Conservation (phyloP, 305 asterid species). For the Fraxinus albicans region DNA sequence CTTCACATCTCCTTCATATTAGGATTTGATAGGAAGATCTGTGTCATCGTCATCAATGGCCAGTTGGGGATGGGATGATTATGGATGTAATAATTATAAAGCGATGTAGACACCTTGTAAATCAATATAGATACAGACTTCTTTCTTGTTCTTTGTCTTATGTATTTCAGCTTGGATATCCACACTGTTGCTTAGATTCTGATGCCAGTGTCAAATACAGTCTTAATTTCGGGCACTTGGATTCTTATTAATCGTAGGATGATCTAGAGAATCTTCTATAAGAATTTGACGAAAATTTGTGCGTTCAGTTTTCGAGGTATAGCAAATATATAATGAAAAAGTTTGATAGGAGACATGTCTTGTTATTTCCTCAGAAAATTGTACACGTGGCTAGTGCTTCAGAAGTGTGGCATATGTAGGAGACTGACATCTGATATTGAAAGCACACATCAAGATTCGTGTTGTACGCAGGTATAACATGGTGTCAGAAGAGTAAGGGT, state of each 20-base stretch:
- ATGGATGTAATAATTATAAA: background rate
- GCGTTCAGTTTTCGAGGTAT: background rate
- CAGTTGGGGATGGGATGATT: background rate
- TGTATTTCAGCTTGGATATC: background rate
- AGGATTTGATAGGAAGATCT: constrained; percentile 23
- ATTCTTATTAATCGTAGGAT: background rate
- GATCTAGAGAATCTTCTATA: background rate
- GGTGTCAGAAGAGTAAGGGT: background rate
- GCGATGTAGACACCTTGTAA: background rate
- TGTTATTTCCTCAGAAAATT: background rate
- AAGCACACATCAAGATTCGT: background rate
- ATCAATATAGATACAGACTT: background rate
- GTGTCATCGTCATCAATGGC: background rate
- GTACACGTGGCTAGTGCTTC: background rate
- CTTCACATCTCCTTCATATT: constrained; percentile 12
- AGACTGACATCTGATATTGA: background rate
- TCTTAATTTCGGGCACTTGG: background rate
- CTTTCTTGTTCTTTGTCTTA: background rate
- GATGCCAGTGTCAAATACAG: background rate
- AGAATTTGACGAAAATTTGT: background rate
- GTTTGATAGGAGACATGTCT: background rate
- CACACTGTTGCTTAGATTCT: background rate
- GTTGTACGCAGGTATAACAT: background rate
- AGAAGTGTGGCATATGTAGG: background rate
- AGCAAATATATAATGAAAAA: background rate